Evolutionary conservation across 2,329 filamentous ascomycete species (phyloP).

Genomic region (Cytospora leucostoma): DNA sequence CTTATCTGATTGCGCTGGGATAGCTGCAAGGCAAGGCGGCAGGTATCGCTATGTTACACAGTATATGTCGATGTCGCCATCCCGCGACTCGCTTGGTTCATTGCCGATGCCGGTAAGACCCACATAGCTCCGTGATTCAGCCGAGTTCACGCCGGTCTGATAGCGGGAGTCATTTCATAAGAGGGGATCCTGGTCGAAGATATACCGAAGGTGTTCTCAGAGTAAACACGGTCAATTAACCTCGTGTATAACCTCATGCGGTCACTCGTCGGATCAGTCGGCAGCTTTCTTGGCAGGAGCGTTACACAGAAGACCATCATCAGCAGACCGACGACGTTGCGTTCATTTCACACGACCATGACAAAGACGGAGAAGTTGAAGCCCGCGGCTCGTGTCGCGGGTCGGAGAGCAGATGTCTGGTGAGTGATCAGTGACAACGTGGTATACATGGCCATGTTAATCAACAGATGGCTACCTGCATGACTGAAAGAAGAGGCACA

Average conservation of each 20-base stretch:
- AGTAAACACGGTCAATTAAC: not conserved
- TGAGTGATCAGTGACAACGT: conserved; percentile 32
- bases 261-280: conserved; percentile 15
- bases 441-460: not conserved
- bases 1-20: not conserved
- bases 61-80: not conserved
- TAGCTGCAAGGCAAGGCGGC: not conserved
- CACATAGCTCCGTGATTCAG: not conserved
- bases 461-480: too few species aligned
- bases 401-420: conserved; percentile 46
- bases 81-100: not conserved
- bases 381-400: conserved; percentile 43
- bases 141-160: not conserved
- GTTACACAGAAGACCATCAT: conserved; percentile 7
- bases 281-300: conserved; percentile 13
- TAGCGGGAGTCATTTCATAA: not conserved
- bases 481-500: not conserved
- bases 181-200: not conserved
- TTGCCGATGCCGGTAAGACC: not conserved
- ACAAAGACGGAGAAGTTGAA: conserved; percentile 39
- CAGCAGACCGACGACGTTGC: conserved; percentile 6
- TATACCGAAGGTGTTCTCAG: not conserved
- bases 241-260: conserved; percentile 16
- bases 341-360: conserved; percentile 37
- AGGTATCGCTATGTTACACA: not conserved